Percentiles rank a stretch among this genome's conserved stretches.
Evolutionary conservation across 495 filamentous ascomycete species (phyloP).

Genomic region (Lentithecium fluviatile): DNA sequence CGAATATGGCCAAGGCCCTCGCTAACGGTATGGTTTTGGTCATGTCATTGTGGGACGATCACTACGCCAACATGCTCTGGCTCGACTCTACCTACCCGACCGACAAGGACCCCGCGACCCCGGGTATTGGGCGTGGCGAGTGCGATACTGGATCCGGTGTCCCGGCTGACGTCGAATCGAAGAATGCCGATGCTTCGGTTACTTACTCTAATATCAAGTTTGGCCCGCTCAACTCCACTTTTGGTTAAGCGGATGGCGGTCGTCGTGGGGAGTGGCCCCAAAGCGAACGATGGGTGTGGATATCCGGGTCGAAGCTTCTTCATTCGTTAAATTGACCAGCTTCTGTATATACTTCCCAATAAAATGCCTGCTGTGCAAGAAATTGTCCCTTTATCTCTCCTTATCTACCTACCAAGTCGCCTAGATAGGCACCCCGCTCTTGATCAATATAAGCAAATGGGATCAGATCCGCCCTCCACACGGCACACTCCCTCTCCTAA

Average conservation of each 20-base stretch:
- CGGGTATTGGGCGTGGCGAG: slow-evolving; percentile 28
- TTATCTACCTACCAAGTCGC: too few species aligned
- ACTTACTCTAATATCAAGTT: slow-evolving; percentile 39
- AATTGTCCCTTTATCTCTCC: too few species aligned
- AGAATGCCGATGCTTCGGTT: slow-evolving; percentile 26
- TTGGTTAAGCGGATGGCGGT: slow-evolving; percentile 8
- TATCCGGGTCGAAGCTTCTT: too few species aligned
- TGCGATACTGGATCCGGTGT: slow-evolving; percentile 27
- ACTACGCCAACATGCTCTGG: slow-evolving; percentile 78
- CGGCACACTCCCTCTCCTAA: too few species aligned
- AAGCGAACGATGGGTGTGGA: too few species aligned
- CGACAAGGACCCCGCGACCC: slow-evolving; percentile 18
- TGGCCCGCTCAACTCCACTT: slow-evolving; percentile 39
- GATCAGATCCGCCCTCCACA: too few species aligned
- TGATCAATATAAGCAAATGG: too few species aligned
- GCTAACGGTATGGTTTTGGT: slow-evolving; percentile 68
- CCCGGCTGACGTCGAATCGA: slow-evolving; percentile 33
- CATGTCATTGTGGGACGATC: slow-evolving; percentile 78
- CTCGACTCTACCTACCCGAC: slow-evolving; percentile 45
- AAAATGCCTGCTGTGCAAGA: too few species aligned
- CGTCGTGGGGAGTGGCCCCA: too few species aligned
- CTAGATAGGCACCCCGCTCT: too few species aligned
- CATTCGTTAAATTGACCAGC: too few species aligned
- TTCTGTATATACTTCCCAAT: too few species aligned
- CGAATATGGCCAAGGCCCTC: slow-evolving; percentile 57